Evolutionary conservation across 2,329 filamentous ascomycete genomes (phyloP), one percentile per base, ranked within the genome.

Genomic region (Mollisia scopiformis): DNA sequence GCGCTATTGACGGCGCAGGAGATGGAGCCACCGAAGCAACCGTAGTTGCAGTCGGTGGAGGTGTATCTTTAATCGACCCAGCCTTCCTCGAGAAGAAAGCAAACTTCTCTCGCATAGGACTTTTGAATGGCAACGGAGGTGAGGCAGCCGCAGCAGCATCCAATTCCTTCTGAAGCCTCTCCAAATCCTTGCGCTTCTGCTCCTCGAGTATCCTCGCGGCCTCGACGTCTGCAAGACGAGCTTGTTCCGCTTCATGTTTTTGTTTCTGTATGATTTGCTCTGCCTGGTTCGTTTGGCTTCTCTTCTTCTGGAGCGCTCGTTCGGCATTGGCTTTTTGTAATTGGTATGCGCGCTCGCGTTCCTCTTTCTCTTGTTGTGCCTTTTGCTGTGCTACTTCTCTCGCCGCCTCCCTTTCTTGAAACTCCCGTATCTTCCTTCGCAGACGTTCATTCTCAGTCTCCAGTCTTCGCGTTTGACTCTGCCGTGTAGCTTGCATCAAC

Each of bases 101-200:
- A 35, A 72, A 70, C 54, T 69, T 74, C 23, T 69, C 69, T 39
- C 57, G 68, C 23, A 43, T 58, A n/a, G 64, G 65, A 56, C 62
- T 69, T 25, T 54, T 55, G 21, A 65, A 49, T 14, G 56, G 61
- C 14, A 61, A 19, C 8, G 62, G 33, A 27, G 68, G 63, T 11
- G 59, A 49, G 25, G 72, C 71, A 50, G 69, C 69, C 10, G 59
- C 49, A 25, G 72, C 72, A 50, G 69, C 69, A n/a, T 66, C 72
- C 55, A 75, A 61, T 58, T 71, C 65, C 37, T 64, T 68, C 50
- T 74, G 67, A 8, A 74, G 52, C 37, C 73, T 62, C 55, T 73
- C 70, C 54, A 75, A 57, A 64, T 75, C 73, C 58, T 71, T 73
- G 14, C 66, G 61, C 64, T 74, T 74, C 54, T 73, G 71, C 51